Base-by-base conservation (phyloP, 148 eudicot species). In the Persicaria tinctoria region DNA sequence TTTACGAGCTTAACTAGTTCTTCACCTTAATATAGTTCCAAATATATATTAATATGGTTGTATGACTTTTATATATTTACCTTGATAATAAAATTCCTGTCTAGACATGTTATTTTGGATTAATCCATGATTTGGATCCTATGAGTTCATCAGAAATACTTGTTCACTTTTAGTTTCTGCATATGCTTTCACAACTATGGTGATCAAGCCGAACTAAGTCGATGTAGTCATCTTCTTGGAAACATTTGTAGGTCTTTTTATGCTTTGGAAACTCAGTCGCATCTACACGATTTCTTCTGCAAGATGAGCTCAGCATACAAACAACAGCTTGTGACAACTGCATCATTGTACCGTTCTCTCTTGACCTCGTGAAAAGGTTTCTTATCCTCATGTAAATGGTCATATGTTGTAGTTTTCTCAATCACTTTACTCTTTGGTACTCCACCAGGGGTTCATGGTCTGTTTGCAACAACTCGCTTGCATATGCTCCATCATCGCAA, bases 291-390 rank as follows among this genome's bases (percentile, higher is more conserved):
- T 95, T 95, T 80, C 70, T 95, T 84, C 81, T 95, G 79, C 99
- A 95, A 84, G 99, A 95, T 72, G 97, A 95, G 84, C 89, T 92
- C 86, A 95, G 92, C 90, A 95, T 95, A 59, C 96, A 92, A 82
- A 95, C 97, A 53, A 94, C 97, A 44, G 77, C 86, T 77, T 95
- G 99, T 78, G 99, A 95, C 78, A 95, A 92, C 82, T 95, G 99
- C 92, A 95, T 95, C 51, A 90, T 95, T 86, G 99, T 95, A 95
- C 46, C 49, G 70, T 70, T 84, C 80, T 84, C 79, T 82, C 72
- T 60, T 78, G 62, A 49, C 55, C 32, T 46, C 41, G 41, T 32
- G 14, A 56, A 47, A 38, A 68, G 12, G 46, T 49, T 57, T 7
- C 46, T 11, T 18, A 13, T 11, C 1, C 14, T 32, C 4, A 2